phyloP scores from a whole-genome alignment of 257 asterid species.

The Fraxinus cuspidata region DNA sequence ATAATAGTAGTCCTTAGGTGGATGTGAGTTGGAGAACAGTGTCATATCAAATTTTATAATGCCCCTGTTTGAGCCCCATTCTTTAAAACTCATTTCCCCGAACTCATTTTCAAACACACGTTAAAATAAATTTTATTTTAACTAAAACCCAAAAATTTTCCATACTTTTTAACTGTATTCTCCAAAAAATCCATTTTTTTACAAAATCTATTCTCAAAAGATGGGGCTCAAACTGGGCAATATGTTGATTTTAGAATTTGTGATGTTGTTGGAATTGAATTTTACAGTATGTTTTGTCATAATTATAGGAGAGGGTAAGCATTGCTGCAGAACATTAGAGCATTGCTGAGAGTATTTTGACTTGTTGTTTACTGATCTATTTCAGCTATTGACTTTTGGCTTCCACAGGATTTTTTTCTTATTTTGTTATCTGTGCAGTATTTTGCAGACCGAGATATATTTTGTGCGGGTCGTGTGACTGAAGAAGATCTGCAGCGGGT shows the following conservation, averaged over 20 bases:
- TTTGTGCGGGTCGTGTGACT: conserved; percentile 91
- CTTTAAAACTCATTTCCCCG: no score
- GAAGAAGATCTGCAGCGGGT: conserved; percentile 85
- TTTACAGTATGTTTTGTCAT: neutral
- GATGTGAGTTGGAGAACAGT: neutral
- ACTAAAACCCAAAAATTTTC: no score
- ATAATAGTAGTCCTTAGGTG: neutral
- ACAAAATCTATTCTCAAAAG: no score
- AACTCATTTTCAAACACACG: no score
- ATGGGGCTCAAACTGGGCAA: no score
- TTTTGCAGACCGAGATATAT: conserved; percentile 89
- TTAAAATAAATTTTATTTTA: no score
- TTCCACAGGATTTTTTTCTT: neutral
- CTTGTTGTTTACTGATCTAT: neutral
- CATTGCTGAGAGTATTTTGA: neutral
- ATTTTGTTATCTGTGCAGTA: conserved; percentile 48
- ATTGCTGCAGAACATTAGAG: neutral
- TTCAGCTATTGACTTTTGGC: neutral
- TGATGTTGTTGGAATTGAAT: neutral
- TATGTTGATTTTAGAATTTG: neutral
- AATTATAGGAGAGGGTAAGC: neutral
- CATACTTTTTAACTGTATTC: no score
- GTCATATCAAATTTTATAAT: neutral
- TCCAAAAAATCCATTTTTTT: no score
- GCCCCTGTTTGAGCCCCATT: no score